Evolutionary conservation across 2,329 filamentous ascomycete genomes (phyloP).

Genomic region (Fusarium compactum): DNA sequence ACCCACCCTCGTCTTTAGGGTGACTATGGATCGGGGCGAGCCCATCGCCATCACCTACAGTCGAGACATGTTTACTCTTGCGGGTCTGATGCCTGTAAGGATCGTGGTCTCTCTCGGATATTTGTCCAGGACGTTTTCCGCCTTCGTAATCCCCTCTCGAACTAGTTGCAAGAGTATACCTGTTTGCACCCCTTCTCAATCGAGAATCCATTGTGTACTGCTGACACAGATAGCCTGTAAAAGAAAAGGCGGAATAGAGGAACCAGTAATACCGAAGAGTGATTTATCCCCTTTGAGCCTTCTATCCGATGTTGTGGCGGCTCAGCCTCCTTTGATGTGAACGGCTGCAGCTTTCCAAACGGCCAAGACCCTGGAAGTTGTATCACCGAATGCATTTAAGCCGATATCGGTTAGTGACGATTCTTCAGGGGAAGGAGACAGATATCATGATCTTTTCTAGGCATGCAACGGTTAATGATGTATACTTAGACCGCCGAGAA

Average conservation of each 20-base stretch:
- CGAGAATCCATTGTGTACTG: too few relatives aligned
- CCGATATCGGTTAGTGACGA: background rate
- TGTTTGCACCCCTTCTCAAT: background rate
- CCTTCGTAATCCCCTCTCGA: background rate
- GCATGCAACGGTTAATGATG: background rate
- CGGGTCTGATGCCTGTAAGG: too few relatives aligned
- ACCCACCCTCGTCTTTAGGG: fast-evolving
- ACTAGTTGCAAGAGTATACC: background rate
- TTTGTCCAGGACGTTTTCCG: background rate
- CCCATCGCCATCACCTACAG: too few relatives aligned
- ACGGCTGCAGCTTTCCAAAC: background rate
- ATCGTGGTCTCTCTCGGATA: too few relatives aligned
- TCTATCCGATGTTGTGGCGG: background rate
- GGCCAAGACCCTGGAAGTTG: background rate
- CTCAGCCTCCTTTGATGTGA: background rate
- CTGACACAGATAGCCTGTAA: fast-evolving
- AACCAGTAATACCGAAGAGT: background rate
- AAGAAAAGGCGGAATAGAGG: background rate
- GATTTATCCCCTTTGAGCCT: background rate
- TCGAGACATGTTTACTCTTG: background rate
- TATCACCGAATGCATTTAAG: conserved; percentile 1
- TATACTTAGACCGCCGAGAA: background rate
- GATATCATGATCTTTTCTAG: background rate
- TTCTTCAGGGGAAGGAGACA: background rate
- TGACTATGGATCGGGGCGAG: background rate